phyloP scores from a whole-genome alignment of 2,329 filamentous ascomycete genomes.

The Fusarium sp. region DNA sequence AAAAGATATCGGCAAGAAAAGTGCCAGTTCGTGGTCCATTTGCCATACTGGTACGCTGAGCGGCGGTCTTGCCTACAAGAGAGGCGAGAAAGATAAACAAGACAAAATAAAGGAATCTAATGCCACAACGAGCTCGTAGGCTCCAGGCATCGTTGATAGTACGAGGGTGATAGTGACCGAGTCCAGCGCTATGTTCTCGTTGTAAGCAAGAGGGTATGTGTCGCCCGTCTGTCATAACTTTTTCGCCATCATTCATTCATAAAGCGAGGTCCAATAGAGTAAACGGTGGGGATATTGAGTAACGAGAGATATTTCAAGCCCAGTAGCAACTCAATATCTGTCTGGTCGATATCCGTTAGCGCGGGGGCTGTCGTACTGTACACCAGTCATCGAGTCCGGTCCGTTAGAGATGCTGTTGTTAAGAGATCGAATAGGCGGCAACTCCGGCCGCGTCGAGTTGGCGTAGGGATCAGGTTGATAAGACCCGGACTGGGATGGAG shows the following conservation, averaged over 20 bases:
- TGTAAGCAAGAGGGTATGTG: slow-evolving; percentile 25
- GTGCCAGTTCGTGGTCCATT: slow-evolving; percentile 17
- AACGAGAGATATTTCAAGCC: neutral
- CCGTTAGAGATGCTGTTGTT: slow-evolving; percentile 54
- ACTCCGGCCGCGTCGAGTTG: slow-evolving; percentile 55
- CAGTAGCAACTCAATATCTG: slow-evolving; percentile 43
- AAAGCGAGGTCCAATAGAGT: slow-evolving; percentile 31
- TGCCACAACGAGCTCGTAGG: slow-evolving; percentile 30
- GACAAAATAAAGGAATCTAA: slow-evolving; percentile 30
- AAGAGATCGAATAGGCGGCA: slow-evolving; percentile 66
- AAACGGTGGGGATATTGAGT: slow-evolving; percentile 16
- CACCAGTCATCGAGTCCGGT: slow-evolving; percentile 71
- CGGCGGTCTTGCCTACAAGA: slow-evolving; percentile 14
- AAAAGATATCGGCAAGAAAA: slow-evolving; percentile 15
- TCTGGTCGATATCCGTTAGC: slow-evolving; percentile 58
- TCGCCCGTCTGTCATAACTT: slow-evolving; percentile 39
- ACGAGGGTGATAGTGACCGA: slow-evolving; percentile 13
- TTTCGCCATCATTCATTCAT: slow-evolving; percentile 44
- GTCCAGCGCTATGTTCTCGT: slow-evolving; percentile 16
- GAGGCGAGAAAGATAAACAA: slow-evolving; percentile 10
- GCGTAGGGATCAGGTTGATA: slow-evolving; percentile 48
- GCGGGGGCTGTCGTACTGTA: slow-evolving; percentile 66
- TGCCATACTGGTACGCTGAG: slow-evolving; percentile 33
- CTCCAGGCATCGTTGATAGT: slow-evolving; percentile 16
- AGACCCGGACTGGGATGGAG: slow-evolving; percentile 34